Evolutionary conservation across 495 filamentous ascomycete species (phyloP), one percentile per base, ranked within the genome.

Genomic region (Trichocladium uniseriatum): DNA sequence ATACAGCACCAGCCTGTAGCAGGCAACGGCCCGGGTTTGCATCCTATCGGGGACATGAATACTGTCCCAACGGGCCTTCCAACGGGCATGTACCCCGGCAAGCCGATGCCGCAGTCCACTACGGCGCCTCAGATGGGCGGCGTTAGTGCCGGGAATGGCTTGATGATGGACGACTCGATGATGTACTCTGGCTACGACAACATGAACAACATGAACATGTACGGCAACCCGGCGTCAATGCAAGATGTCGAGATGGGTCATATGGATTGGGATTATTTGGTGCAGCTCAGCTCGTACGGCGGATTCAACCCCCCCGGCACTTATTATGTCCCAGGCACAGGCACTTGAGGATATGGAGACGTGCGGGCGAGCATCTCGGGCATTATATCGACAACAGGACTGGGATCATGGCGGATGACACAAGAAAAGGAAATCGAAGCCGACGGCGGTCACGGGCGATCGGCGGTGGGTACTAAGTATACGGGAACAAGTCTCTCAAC

Each of bases 191-290:
- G 51, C 5, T 63, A 57, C 36, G 60, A 65, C 38, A 45, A 31
- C 36, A 41, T 28, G 32, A 35, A 9, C 46, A 32, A 32, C 46
- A 42, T 14, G 19, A 24, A 28, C 20, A 29, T 4, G 3, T 6
- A 14, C 18, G 9, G 18, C 34, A 18, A 14, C 5, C 32, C 59
- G 5, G 46, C 55, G 18, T 57, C 53, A 6, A 60, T 65, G 54
- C 58, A 62, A n/a, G 68, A 71, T 34, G 53, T 66, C 4, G 69
- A 68, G 46, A 61, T 68, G 27, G 59, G 58, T 14, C 65, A 70
- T 24, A 68, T 73, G 65, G 69, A 73, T 32, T 72, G 68, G 70
- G 65, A 67, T 35, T 71, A 67, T 42, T 35, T 73, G 13, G 58
- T 71, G 31, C 70, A 71, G 51, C 66, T 68, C 20, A 51, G 49